A percentile compares a stretch with the other conserved stretches of the same genome.
These are phyloP conservation scores for Mediolabrus comicus DNA, from an alignment of 108 stramenopile genomes.

Conservation along the genomic window DNA sequence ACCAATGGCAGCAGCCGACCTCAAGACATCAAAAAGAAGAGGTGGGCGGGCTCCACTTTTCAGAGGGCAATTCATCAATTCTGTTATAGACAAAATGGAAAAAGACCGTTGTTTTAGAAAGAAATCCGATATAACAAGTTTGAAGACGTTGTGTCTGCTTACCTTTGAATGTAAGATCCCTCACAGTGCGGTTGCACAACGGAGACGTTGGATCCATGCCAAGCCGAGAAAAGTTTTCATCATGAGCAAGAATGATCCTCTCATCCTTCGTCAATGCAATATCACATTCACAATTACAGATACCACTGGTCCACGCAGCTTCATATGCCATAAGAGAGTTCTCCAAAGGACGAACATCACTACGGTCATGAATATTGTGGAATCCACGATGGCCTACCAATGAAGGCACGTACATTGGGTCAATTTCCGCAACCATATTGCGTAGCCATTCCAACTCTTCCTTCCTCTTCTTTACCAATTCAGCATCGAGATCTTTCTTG, in stretches of 20 bases:
- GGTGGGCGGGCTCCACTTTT: conserved; percentile 50
- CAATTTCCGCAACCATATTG: conserved; percentile 38
- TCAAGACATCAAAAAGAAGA: conserved; percentile 43
- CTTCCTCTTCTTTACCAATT: conserved; percentile 37
- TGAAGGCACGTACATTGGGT: conserved; percentile 38
- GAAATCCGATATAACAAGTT: background rate
- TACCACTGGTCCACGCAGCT: conserved; percentile 45
- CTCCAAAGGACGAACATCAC: conserved; percentile 43
- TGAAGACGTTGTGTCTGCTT: background rate
- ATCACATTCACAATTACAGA: conserved; percentile 44
- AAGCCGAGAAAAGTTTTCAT: conserved; percentile 48
- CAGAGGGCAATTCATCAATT: conserved; percentile 44
- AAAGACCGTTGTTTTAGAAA: background rate
- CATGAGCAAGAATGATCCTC: conserved; percentile 45
- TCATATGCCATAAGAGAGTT: conserved; percentile 49
- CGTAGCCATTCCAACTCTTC: conserved; percentile 64
- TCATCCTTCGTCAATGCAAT: conserved; percentile 48
- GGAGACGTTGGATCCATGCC: conserved; percentile 47
- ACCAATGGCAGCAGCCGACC: conserved; percentile 40
- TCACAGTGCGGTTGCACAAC: conserved; percentile 35
- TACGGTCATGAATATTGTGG: conserved; percentile 42
- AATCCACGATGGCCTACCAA: conserved; percentile 50
- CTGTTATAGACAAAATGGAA: background rate
- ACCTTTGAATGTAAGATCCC: conserved; percentile 39
- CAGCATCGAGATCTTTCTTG: conserved; percentile 32